Base-by-base conservation (phyloP, 345 rosid genomes). In the Euphorbia pulcherrima region DNA sequence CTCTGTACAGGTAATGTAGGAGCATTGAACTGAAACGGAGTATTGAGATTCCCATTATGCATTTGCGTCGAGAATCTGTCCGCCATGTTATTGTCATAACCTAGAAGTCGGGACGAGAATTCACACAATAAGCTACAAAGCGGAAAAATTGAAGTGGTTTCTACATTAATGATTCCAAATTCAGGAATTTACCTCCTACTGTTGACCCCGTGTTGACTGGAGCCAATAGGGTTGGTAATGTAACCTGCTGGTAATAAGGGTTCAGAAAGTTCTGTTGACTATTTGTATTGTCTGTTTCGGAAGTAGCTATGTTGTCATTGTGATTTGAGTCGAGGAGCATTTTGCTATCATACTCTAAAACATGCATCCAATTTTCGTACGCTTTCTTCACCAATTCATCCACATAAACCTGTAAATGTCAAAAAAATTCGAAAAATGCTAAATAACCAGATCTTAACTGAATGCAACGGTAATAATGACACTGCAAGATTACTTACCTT, bases 1-100 rank as follows among this genome's bases (percentile, higher is more conserved):
- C 79, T 79, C 69, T 92, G 92, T 16, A 75, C 75, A 76, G 84
- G 81, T 57, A 81, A 78, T 57, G 87, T 72, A 54, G 79, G 21
- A 55, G 81, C 74, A 63, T 86, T 89, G 61, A 74, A 84, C 51
- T 82, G 82, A 62, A 82, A 59, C 30, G 85, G 79, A 53, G 81
- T 69, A 62, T 56, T 76, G 50, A 81, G 70, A 68, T 83, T 84
- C 59, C 65, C 81, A 8, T 75, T 80, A 72, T 81, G 92, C 46
- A 86, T 63, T 62, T 75, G 90, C 74, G 79, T 72, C 0, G 81
- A 65, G 77, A 79, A 83, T 52, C 85, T 76, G 48, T 82, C 39
- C 69, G 77, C 82, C 41, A 79, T 68, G 30, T 65, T 67, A 60
- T 83, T 78, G 58, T 74, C 75, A 72, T 90, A 92, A 17, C 84